A percentile compares a stretch with the other conserved stretches of the same genome.
Conservation (phyloP, 768 basidiomycete species). For the Boletus rufocinnamomeus region DNA sequence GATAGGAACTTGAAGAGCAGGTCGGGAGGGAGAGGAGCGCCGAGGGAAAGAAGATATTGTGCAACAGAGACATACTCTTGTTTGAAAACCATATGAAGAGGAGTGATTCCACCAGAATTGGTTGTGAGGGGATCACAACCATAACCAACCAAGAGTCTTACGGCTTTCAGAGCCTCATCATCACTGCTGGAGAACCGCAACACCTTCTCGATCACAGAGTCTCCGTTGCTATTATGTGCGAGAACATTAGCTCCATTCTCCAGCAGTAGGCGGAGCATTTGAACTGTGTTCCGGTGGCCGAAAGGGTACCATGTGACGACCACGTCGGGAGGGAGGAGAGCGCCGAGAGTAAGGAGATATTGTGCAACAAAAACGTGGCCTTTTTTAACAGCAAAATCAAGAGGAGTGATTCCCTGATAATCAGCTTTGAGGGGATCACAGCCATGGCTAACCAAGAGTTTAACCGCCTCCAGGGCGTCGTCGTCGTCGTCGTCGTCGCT, state of each 20-base stretch:
- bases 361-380: neutral
- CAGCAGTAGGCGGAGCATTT: too few relatives aligned
- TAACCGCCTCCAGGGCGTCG: neutral
- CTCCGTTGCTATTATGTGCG: too few relatives aligned
- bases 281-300: too few relatives aligned
- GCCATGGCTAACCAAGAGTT: neutral
- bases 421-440: neutral
- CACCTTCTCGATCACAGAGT: too few relatives aligned
- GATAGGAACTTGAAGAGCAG: neutral
- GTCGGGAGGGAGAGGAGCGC: neutral
- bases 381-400: neutral
- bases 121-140: too few relatives aligned
- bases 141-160: too few relatives aligned
- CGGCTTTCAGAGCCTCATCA: too few relatives aligned
- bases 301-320: neutral
- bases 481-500: rapidly evolving
- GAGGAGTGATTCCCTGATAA: neutral
- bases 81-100: neutral
- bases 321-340: neutral
- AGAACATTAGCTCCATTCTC: too few relatives aligned
- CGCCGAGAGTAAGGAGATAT: neutral
- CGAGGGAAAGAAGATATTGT: neutral
- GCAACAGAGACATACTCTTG: neutral
- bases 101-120: too few relatives aligned
- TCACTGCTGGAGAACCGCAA: too few relatives aligned